Base-by-base conservation (phyloP, 2,329 filamentous ascomycete species). In the Colletotrichum australisinense region DNA sequence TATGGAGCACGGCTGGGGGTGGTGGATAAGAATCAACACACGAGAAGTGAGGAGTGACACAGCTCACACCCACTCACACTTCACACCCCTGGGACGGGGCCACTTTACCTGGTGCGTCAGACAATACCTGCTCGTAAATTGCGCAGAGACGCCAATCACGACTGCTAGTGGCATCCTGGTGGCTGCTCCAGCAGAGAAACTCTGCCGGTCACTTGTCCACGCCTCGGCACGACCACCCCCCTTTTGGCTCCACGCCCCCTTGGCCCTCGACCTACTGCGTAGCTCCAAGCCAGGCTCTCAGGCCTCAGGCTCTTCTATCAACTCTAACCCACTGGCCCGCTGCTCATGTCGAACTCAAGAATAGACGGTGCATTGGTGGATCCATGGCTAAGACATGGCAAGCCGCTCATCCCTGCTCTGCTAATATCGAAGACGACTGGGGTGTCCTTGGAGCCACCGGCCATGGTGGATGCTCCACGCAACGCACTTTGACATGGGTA, bases 81-180 rank as follows among this genome's bases (percentile, higher is more conserved):
- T 24, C 53, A 55, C 76, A 75, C 75, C 77, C 76, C 77, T 71
- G 67, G 75, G 77, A 76, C 76, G 72, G 66, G 52, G 71, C 81
- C 82, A 84, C 81, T 83, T 84, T 82, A 84, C 83, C 82, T 83
- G 80, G 81, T 86, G 86, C 86, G 86, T 87, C 85, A 87, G 85
- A 86, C 83, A 66, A 64, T 63, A 63, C 80, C 84, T 83, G 82
- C 84, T 83, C 84, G 85, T 85, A 86, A 86, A 86, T 87, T 86
- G 82, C 84, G 80, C 83, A 82, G 83, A 84, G 82, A 85, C 84
- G 85, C 84, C 81, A 81, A 81, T 78, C 72, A 72, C 26, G n/a
- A 77, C 78, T 79, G 76, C 76, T 70, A 55, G 60, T 73, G 63
- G 56, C 74, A 69, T 72, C 75, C 76, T 76, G 76, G 76, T 74